These are phyloP conservation scores for Trichoderma gracile DNA, from an alignment of 2,329 filamentous ascomycete species.

Conservation along the genomic window DNA sequence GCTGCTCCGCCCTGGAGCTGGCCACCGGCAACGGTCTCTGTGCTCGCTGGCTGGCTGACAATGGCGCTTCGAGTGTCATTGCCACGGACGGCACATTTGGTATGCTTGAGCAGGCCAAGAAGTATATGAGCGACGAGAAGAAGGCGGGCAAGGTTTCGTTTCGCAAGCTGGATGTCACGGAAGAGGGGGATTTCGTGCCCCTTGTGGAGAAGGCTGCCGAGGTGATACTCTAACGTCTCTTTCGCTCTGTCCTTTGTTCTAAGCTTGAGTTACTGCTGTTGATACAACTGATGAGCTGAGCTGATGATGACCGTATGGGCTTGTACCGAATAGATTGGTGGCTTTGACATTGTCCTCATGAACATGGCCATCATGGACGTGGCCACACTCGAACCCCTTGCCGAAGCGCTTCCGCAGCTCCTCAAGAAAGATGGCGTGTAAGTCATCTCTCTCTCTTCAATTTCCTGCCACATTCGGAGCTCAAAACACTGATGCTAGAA, in stretches of 20 bases:
- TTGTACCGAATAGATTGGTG: no score
- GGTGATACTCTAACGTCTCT: conserved; percentile 13
- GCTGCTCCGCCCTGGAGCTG: conserved; percentile 46
- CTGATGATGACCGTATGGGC: background rate
- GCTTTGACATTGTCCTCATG: conserved; percentile 48
- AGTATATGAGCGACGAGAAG: background rate
- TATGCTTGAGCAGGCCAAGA: conserved; percentile 44
- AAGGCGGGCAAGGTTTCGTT: conserved; percentile 34
- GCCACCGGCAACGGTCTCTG: conserved; percentile 52
- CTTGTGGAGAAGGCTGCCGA: conserved; percentile 22
- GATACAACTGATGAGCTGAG: no score
- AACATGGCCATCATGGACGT: conserved; percentile 55
- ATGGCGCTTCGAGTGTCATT: conserved; percentile 40
- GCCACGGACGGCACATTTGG: conserved; percentile 47
- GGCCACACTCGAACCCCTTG: conserved; percentile 45
- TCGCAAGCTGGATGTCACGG: conserved; percentile 43
- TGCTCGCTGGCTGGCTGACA: conserved; percentile 45
- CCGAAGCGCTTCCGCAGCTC: conserved; percentile 43
- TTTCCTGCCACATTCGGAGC: no score
- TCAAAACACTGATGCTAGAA: no score
- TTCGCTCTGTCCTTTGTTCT: background rate
- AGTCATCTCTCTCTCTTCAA: conserved; percentile 33
- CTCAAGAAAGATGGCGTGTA: conserved; percentile 45
- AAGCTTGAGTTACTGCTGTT: background rate
- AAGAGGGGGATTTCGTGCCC: conserved; percentile 28